Evolutionary conservation across 2,329 filamentous ascomycete genomes (phyloP).

Genomic region (Fusarium praegraminearum): DNA sequence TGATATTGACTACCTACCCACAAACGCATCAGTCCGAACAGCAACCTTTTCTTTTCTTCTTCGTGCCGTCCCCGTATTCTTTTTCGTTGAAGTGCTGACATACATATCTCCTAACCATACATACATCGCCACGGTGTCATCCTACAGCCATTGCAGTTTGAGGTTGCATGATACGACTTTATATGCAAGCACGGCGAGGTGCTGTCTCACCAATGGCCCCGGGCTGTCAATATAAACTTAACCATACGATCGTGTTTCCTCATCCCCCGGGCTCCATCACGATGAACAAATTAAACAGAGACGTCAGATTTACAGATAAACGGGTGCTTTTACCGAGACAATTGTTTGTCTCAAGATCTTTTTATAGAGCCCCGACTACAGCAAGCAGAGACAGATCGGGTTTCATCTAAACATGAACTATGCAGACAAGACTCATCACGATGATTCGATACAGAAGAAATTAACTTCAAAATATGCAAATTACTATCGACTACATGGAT

Average conservation of each 20-base stretch:
- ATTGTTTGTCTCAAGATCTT: not conserved
- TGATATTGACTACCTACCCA: not conserved
- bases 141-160: not conserved
- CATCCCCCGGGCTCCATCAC: not conserved
- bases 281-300: not conserved
- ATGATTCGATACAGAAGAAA: not conserved
- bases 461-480: conserved; percentile 39
- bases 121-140: conserved; percentile 37
- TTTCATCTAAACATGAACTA: conserved; percentile 2
- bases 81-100: not conserved
- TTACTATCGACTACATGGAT: conserved; percentile 45
- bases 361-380: not conserved
- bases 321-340: not conserved
- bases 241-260: not conserved
- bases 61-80: not conserved
- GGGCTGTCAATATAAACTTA: conserved; percentile 1
- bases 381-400: conserved; percentile 4
- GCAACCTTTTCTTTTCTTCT: not conserved
- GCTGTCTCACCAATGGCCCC: conserved; percentile 17
- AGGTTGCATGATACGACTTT: conserved; percentile 16
- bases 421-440: not conserved
- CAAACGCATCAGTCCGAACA: not conserved
- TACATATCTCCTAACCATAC: conserved; percentile 15
- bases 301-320: not conserved
- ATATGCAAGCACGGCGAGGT: conserved; percentile 10